Conservation (phyloP, 164 flowering plant species). For the Vitis riparia region DNA sequence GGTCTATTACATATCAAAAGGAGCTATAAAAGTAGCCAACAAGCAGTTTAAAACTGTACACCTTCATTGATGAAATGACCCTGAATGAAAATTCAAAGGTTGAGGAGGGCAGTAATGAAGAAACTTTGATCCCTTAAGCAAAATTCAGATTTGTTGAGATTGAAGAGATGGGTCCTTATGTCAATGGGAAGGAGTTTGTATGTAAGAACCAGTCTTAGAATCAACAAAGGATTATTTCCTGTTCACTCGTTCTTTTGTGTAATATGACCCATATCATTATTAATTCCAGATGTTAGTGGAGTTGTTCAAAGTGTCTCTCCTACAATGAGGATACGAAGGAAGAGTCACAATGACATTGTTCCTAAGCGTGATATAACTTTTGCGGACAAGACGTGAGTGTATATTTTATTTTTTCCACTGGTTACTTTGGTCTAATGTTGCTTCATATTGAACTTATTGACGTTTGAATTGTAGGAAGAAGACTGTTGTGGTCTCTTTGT, state of each 20-base stretch:
- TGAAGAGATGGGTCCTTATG: constrained; percentile 79
- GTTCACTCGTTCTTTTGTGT: background rate
- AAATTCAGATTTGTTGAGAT: constrained; percentile 77
- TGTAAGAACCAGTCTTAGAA: constrained; percentile 40
- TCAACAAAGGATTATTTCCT: background rate
- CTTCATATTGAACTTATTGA: constrained; percentile 1
- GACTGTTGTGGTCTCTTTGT: constrained; percentile 83
- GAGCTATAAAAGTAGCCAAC: constrained; percentile 80
- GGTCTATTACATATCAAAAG: constrained; percentile 87
- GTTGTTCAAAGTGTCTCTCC: constrained; percentile 67
- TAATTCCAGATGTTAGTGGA: constrained; percentile 75
- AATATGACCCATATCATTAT: background rate
- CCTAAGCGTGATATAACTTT: too few relatives aligned
- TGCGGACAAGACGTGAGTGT: too few relatives aligned
- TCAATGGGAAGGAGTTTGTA: constrained; percentile 72
- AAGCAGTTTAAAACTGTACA: constrained; percentile 85
- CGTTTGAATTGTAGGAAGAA: constrained; percentile 58
- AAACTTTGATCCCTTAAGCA: constrained; percentile 63
- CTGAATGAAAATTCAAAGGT: constrained; percentile 84
- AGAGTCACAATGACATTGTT: too few relatives aligned
- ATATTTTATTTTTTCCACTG: background rate
- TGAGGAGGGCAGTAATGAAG: constrained; percentile 78
- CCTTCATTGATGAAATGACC: constrained; percentile 64
- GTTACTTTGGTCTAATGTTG: background rate
- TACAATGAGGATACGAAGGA: too few relatives aligned